These are phyloP conservation scores for Emericellopsis atlantica DNA, from an alignment of 2,329 filamentous ascomycete genomes.

Conservation along the genomic window DNA sequence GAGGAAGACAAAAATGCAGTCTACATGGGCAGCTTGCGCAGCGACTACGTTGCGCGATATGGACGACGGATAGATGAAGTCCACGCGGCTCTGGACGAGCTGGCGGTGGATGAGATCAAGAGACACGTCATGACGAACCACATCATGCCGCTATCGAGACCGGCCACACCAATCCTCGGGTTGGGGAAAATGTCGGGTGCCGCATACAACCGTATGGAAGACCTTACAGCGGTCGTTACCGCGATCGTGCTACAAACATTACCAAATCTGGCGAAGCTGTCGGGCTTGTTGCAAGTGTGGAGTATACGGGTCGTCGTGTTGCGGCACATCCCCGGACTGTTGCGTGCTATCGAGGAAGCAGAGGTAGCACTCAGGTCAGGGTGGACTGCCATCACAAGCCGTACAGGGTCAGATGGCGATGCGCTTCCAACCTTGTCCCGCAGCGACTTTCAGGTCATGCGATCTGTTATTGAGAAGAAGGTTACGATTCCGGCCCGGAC, in stretches of 20 bases:
- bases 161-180: slow-evolving; percentile 20
- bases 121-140: slow-evolving; percentile 74
- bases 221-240: slow-evolving; percentile 81
- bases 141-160: slow-evolving; percentile 40
- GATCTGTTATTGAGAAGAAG: slow-evolving; percentile 51
- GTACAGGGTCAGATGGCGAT: neutral
- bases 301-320: slow-evolving; percentile 63
- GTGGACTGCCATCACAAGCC: slow-evolving; percentile 45
- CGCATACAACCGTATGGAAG: slow-evolving; percentile 63
- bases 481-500: slow-evolving; percentile 57
- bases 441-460: slow-evolving; percentile 44
- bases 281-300: slow-evolving; percentile 66
- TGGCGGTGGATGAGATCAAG: slow-evolving; percentile 82
- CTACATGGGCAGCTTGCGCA: slow-evolving; percentile 62
- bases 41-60: slow-evolving; percentile 51
- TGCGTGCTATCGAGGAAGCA: slow-evolving; percentile 53
- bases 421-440: slow-evolving; percentile 19
- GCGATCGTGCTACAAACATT: slow-evolving; percentile 83
- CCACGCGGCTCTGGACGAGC: slow-evolving; percentile 49
- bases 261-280: slow-evolving; percentile 65
- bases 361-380: slow-evolving; percentile 52
- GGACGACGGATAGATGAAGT: slow-evolving; percentile 67
- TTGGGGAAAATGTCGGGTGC: slow-evolving; percentile 15
- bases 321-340: slow-evolving; percentile 56
- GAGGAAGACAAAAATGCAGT: slow-evolving; percentile 15